Evolutionary conservation across 2,329 filamentous ascomycete species (phyloP).

Genomic region (Fusarium algeriense): DNA sequence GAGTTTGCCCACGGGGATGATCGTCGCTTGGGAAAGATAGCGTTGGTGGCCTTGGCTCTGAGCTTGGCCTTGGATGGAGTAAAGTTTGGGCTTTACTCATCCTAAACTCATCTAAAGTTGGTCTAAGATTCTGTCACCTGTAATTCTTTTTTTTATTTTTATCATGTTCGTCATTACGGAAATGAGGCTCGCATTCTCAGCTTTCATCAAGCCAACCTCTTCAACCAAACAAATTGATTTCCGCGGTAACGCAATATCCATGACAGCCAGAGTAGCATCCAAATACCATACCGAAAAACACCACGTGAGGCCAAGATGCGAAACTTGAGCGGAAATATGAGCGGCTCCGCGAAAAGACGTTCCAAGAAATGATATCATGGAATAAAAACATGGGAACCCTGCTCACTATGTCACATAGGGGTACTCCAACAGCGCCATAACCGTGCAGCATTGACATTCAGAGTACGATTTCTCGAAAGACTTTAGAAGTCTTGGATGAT

Average conservation of each 20-base stretch:
- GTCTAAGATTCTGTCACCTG: too few species aligned
- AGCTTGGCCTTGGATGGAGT: not conserved
- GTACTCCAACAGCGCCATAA: constrained; percentile 9
- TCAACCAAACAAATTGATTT: not conserved
- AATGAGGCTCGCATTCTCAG: not conserved
- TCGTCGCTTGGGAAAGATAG: constrained; percentile 23
- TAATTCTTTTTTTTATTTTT: too few species aligned
- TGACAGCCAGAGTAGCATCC: not conserved
- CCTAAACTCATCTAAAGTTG: too few species aligned
- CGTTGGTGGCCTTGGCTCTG: not conserved
- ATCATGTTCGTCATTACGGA: too few species aligned
- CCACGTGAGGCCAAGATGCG: not conserved
- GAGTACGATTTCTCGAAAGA: constrained; percentile 23
- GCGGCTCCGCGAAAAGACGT: constrained; percentile 27
- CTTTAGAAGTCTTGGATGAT: not conserved
- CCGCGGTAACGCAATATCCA: rapidly evolving
- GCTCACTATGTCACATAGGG: constrained; percentile 4
- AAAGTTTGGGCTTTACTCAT: too few species aligned
- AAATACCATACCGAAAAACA: not conserved
- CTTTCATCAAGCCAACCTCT: too few species aligned
- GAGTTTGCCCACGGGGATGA: constrained; percentile 35
- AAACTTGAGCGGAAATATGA: not conserved
- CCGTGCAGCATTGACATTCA: constrained; percentile 9
- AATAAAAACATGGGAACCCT: not conserved
- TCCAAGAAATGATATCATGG: constrained; percentile 38